Evolutionary conservation across 176 grass and related monocot genomes (phyloP), one percentile per base, ranked within the genome.

Genomic region (Oryza longistaminata): DNA sequence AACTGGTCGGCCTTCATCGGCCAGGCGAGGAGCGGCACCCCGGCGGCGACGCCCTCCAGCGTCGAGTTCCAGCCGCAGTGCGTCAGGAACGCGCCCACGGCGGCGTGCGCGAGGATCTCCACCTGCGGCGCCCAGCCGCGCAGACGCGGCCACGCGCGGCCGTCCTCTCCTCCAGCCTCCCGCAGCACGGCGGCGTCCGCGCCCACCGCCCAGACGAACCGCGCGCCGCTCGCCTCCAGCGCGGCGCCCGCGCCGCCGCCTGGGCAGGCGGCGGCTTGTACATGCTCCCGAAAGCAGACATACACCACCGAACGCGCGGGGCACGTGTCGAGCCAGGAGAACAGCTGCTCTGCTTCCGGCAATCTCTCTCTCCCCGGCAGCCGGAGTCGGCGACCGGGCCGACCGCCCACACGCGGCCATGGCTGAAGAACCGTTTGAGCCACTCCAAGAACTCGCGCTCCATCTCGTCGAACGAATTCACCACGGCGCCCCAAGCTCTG

Each of bases 261-360:
- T 90, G 88, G 7, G 87, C 29, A 17, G 29, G 84, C 22, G 80
- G 52, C 7, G 71, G 73, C 12, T 33, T 73, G 81, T 87, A 75
- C 84, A 87, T 88, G 73, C 76, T 93, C 37, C 91, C 91, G 78
- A 93, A 93, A 90, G 84, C 84, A 93, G 58, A 87, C 81, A 76
- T 90, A 93, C 9, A 90, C 58, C 65, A 87, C 91, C 1, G 91
- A 93, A 31, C 82, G 85, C 13, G 53, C 16, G 21, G 76, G 88
- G 49, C 88, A 90, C 3, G 21, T 35, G 11, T 37, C 70, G 2
- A 90, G 70, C 88, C 91, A 90, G 10, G 77, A 73, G 15, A 50
- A 16, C 0, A 87, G 24, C 37, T 89, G 61, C 39, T 75, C 75
- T 11, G 75, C 75, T 6, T 67, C 78, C 37, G 62, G 6, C 31